Conservation (phyloP, 2,329 filamentous ascomycete genomes). For the Colletotrichum endophyticum region DNA sequence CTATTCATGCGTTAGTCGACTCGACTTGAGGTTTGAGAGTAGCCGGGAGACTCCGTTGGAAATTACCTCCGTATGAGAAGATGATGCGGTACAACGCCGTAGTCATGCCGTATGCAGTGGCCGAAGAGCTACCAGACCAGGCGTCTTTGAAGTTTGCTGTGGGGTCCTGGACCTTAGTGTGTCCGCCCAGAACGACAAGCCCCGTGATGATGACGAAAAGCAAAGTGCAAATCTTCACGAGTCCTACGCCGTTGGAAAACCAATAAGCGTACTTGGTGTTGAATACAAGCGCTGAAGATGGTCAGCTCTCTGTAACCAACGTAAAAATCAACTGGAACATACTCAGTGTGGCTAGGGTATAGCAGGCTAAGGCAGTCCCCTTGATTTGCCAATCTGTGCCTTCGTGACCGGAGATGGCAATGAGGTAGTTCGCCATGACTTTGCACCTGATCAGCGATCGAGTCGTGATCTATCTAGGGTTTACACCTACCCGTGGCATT, state of each 20-base stretch:
- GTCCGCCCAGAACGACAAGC: background rate
- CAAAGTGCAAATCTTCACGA: constrained; percentile 58
- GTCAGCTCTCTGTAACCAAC: background rate
- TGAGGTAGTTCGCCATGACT: constrained; percentile 68
- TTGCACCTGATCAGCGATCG: constrained; percentile 21
- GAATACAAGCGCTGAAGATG: background rate
- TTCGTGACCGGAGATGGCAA: constrained; percentile 53
- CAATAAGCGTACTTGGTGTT: constrained; percentile 62
- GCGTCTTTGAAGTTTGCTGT: constrained; percentile 36
- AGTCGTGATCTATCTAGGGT: rapidly evolving
- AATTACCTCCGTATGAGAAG: constrained; percentile 27
- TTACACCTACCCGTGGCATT: constrained; percentile 49
- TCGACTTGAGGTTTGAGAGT: rapidly evolving
- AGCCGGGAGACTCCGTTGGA: background rate
- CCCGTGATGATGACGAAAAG: background rate
- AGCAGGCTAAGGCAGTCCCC: constrained; percentile 68
- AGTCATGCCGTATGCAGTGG: background rate
- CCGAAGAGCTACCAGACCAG: constrained; percentile 4
- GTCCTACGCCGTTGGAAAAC: constrained; percentile 59
- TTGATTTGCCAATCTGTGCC: constrained; percentile 69
- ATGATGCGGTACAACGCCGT: constrained; percentile 8
- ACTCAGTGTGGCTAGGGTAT: constrained; percentile 52
- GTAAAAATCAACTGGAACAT: background rate
- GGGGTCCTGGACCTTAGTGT: constrained; percentile 31
- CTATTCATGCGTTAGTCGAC: background rate